These are phyloP conservation scores for Trametes cinnabarina DNA, from an alignment of 768 basidiomycete species.

Conservation along the genomic window DNA sequence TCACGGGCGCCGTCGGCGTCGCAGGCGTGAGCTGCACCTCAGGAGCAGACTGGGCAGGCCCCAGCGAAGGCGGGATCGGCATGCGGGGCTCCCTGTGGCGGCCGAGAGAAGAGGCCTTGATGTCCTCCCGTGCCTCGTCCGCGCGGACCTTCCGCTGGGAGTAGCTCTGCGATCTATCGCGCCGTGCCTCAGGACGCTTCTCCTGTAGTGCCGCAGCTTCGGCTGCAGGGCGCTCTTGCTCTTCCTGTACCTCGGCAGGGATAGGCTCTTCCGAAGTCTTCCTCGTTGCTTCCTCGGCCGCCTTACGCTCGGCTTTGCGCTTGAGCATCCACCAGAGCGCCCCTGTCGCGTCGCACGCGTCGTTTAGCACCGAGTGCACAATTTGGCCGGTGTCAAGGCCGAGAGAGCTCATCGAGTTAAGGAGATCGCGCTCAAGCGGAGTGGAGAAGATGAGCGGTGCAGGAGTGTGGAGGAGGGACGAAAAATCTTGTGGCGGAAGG, in stretches of 20 bases:
- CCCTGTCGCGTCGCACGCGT: constrained; percentile 90
- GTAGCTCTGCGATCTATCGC: constrained; percentile 13
- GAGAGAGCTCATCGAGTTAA: constrained; percentile 69
- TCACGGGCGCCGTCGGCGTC: constrained; percentile 56
- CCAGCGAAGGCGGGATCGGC: constrained; percentile 26
- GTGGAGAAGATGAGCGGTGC: constrained; percentile 88
- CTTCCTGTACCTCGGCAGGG: constrained; percentile 5
- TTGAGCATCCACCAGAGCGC: constrained; percentile 97
- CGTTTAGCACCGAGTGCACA: constrained; percentile 85
- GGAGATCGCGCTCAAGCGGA: constrained; percentile 70
- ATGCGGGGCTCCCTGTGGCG: constrained; percentile 10
- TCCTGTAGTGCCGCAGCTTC: background rate
- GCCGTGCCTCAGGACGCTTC: constrained; percentile 4
- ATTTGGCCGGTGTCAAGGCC: constrained; percentile 95
- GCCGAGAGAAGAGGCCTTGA: constrained; percentile 5
- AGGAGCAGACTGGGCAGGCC: constrained; percentile 45
- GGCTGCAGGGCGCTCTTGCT: background rate
- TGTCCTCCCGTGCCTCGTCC: constrained; percentile 1
- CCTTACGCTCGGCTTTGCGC: constrained; percentile 69
- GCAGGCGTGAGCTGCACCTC: constrained; percentile 74
- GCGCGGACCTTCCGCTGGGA: background rate
- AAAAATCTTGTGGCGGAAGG: constrained; percentile 54
- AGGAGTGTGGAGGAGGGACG: constrained; percentile 58
- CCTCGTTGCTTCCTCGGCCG: constrained; percentile 35
- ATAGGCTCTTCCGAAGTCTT: constrained; percentile 17